phyloP scores from a whole-genome alignment of 2,329 filamentous ascomycete species.

The Taxawa tesnikishii region DNA sequence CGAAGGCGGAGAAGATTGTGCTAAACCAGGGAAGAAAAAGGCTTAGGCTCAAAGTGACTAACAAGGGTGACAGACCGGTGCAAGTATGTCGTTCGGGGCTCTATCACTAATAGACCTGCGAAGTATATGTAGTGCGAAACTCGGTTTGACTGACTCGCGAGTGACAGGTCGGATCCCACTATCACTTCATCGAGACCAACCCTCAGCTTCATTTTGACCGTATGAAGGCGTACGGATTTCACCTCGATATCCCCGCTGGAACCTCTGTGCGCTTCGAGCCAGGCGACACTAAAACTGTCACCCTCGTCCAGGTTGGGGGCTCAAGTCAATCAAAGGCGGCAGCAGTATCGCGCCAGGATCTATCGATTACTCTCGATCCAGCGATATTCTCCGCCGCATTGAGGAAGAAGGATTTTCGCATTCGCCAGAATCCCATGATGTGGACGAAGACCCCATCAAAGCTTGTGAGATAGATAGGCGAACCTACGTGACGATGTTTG shows the following conservation, averaged over 20 bases:
- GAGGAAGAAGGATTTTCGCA: conserved; percentile 69
- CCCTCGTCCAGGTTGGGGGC: conserved; percentile 79
- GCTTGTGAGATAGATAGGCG: conserved; percentile 61
- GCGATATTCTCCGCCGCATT: conserved; percentile 55
- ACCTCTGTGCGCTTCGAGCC: conserved; percentile 92
- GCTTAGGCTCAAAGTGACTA: conserved; percentile 65
- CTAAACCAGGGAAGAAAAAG: conserved; percentile 66
- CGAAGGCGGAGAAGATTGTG: conserved; percentile 50
- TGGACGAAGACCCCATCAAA: conserved; percentile 45
- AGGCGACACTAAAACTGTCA: conserved; percentile 82
- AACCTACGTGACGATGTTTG: conserved; percentile 81
- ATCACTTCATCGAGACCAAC: conserved; percentile 91
- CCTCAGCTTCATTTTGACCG: conserved; percentile 83
- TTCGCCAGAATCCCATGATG: conserved; percentile 49
- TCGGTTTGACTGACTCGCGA: neutral
- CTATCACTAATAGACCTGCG: neutral
- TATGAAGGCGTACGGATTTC: conserved; percentile 65
- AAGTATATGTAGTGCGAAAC: neutral
- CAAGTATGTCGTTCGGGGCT: conserved; percentile 44
- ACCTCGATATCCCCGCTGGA: conserved; percentile 80
- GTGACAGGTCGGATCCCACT: conserved; percentile 67
- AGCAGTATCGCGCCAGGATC: conserved; percentile 65
- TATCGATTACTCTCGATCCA: conserved; percentile 46
- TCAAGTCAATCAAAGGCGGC: conserved; percentile 69
- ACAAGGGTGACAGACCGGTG: conserved; percentile 77